These are phyloP conservation scores for Antarctomyces pellizariae DNA, from an alignment of 495 filamentous ascomycete species.

Conservation along the genomic window DNA sequence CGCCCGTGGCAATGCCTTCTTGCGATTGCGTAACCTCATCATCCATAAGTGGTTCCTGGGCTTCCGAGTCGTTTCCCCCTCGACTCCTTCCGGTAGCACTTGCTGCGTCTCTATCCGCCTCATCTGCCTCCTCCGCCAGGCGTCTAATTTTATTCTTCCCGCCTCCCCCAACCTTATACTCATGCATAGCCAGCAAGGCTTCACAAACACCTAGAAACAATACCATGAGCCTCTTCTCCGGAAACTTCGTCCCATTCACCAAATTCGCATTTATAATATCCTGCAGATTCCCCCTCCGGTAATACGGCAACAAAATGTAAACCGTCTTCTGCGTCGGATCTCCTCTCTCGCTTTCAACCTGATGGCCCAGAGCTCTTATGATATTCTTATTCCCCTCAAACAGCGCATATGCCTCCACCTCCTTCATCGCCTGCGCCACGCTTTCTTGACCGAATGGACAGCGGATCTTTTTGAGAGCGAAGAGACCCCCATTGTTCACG, in stretches of 20 bases:
- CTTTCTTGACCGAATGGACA: constrained; percentile 95
- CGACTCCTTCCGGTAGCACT: constrained; percentile 26
- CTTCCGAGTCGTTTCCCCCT: constrained; percentile 42
- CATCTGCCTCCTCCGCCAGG: constrained; percentile 32
- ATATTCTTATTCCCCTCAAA: constrained; percentile 66
- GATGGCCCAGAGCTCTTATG: constrained; percentile 78
- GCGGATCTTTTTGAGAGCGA: constrained; percentile 93
- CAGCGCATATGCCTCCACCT: constrained; percentile 87
- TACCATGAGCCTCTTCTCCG: constrained; percentile 66
- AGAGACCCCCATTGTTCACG: constrained; percentile 52
- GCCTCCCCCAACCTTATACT: constrained; percentile 45
- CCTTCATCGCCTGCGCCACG: constrained; percentile 77
- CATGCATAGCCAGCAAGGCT: constrained; percentile 75
- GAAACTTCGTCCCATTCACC: constrained; percentile 88
- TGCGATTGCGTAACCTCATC: constrained; percentile 52
- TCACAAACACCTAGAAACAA: constrained; percentile 80
- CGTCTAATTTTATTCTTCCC: constrained; percentile 26
- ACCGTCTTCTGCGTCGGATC: constrained; percentile 70
- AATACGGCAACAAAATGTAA: constrained; percentile 90
- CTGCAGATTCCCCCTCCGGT: constrained; percentile 80
- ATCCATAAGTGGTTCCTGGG: constrained; percentile 64
- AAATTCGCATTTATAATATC: constrained; percentile 97
- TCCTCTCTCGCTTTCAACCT: constrained; percentile 27
- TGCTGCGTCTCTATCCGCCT: constrained; percentile 33
- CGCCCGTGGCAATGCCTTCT: constrained; percentile 46